These are phyloP conservation scores for Pythium chondricola DNA, from an alignment of 352 stramenopile species.

Conservation along the genomic window DNA sequence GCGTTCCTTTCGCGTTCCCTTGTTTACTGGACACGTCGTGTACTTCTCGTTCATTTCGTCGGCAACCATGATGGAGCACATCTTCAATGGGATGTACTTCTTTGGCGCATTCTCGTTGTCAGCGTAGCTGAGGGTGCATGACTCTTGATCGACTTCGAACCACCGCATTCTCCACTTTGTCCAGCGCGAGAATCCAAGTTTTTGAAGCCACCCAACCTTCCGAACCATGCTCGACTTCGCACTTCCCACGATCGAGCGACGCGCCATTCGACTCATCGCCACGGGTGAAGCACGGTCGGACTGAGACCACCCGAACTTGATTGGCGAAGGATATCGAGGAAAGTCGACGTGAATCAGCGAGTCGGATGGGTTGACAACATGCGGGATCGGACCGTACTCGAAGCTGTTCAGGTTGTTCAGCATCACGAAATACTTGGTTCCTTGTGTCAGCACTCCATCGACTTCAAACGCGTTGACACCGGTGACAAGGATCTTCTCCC, in stretches of 20 bases:
- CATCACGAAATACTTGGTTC: constrained; percentile 72
- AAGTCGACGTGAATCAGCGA: constrained; percentile 73
- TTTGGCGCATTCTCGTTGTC: constrained; percentile 55
- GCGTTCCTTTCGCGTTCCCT: constrained; percentile 66
- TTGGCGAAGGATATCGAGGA: constrained; percentile 41
- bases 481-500: constrained; percentile 76
- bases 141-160: constrained; percentile 77
- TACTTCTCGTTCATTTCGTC: constrained; percentile 86
- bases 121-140: constrained; percentile 73
- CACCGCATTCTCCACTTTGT: constrained; percentile 71
- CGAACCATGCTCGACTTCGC: constrained; percentile 50
- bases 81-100: constrained; percentile 67
- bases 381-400: constrained; percentile 59
- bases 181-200: constrained; percentile 64
- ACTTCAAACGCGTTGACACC: constrained; percentile 82
- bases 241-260: constrained; percentile 46
- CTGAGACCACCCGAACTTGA: constrained; percentile 75
- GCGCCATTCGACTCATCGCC: constrained; percentile 27
- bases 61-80: constrained; percentile 62
- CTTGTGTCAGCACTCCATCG: constrained; percentile 56
- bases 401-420: constrained; percentile 77
- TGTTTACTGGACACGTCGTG: constrained; percentile 82
- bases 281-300: constrained; percentile 8
- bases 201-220: constrained; percentile 83
- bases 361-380: constrained; percentile 60